Evolutionary conservation across 768 basidiomycete species (phyloP), one percentile per base, ranked within the genome.

Genomic region (Paxillus rubicundulus): DNA sequence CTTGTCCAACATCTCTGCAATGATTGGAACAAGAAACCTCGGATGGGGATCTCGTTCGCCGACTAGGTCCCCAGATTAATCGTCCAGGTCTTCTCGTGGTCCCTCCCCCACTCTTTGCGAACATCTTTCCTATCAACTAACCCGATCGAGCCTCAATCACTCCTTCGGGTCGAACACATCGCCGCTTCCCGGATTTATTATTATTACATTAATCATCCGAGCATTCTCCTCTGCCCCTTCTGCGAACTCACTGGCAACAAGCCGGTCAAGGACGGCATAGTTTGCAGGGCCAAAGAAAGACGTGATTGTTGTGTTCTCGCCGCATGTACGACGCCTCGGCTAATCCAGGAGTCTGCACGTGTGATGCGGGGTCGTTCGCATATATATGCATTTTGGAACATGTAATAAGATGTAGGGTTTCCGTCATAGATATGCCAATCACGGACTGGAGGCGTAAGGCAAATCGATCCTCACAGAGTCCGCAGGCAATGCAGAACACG

Each of bases 1-100:
- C 84, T 97, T 97, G 73, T 96, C 93, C 86, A n/a, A n/a, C n/a
- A 98, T 92, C 66, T 98, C 95, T 24, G 89, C 87, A 56, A 99
- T 92, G 67, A 99, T 95, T 16, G 93, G 90, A 54, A 97, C 89
- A 42, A 98, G 83, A 75, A 98, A 98, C 17, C 90, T 81, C 16
- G 94, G 24, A 24, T 24, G 5, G 24, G 6, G 24, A 24, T 21
- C 21, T 21, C 21, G 21, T 21, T 21, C 21, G 21, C 21, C 21
- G 21, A n/a, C n/a, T n/a, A n/a, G n/a, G n/a, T n/a, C n/a, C n/a
- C n/a, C n/a, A n/a, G n/a, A n/a, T n/a, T n/a, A n/a, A n/a, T n/a
- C n/a, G n/a, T n/a, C n/a, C n/a, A n/a, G n/a, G n/a, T n/a, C n/a
- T n/a, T n/a, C n/a, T n/a, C n/a, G n/a, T n/a, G n/a, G n/a, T n/a